Evolutionary conservation across 805 yeast genomes (phyloP).

Genomic region (Metschnikowia lunata): DNA sequence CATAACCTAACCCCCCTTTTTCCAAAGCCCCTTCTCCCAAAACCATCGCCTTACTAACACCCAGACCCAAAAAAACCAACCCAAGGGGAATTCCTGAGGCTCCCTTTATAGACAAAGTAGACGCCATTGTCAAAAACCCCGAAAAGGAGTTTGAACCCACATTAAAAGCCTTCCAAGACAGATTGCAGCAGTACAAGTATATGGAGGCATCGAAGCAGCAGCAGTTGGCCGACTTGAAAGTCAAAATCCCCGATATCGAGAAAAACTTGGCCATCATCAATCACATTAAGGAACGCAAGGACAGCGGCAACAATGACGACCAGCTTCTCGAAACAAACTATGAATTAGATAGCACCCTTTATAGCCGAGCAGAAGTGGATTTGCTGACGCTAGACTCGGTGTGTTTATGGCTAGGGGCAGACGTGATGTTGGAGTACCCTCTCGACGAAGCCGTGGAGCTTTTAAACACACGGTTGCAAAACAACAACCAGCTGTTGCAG

Average conservation of each 20-base stretch:
- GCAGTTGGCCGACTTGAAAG: constrained; percentile 48
- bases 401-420: constrained; percentile 95
- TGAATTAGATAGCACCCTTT: constrained; percentile 90
- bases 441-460: constrained; percentile 79
- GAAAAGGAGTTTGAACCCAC: constrained; percentile 63
- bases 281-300: constrained; percentile 49
- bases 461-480: constrained; percentile 54
- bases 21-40: too few relatives aligned
- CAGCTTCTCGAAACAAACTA: constrained; percentile 62
- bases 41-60: constrained; percentile 6
- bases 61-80: constrained; percentile 58
- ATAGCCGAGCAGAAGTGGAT: constrained; percentile 72
- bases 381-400: constrained; percentile 56
- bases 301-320: constrained; percentile 19
- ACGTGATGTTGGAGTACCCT: constrained; percentile 93
- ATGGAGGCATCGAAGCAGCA: constrained; percentile 63
- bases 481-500: constrained; percentile 55
- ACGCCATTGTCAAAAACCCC: constrained; percentile 60
- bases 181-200: constrained; percentile 83
- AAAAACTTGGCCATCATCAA: constrained; percentile 75
- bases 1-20: not conserved
- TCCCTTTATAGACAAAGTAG: constrained; percentile 84
- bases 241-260: constrained; percentile 86
- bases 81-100: constrained; percentile 98
- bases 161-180: constrained; percentile 75